Evolutionary conservation across 164 flowering plant genomes (phyloP).

Genomic region (Nymphaea colorata): DNA sequence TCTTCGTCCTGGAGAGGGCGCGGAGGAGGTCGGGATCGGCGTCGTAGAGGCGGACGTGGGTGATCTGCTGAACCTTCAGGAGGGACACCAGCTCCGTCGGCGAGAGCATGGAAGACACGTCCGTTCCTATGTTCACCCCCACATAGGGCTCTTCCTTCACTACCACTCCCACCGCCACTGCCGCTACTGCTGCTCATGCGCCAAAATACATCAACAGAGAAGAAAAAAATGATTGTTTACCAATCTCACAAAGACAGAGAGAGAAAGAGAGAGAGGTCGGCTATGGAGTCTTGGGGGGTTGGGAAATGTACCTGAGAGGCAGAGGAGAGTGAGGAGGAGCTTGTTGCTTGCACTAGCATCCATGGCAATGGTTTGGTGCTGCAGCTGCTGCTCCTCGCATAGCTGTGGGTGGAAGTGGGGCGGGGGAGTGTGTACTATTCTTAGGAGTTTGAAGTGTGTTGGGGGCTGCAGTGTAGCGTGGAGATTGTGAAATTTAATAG

Average conservation of each 20-base stretch:
- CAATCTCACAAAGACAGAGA: background rate
- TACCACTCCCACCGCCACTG: conserved; percentile 1
- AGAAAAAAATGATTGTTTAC: background rate
- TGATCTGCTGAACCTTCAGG: conserved; percentile 57
- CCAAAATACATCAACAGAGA: conserved; percentile 3
- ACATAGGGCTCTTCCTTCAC: conserved; percentile 43
- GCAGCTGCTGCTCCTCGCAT: background rate
- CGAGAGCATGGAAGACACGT: conserved; percentile 46
- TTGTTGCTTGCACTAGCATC: background rate
- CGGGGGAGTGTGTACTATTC: background rate
- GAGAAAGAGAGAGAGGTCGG: background rate
- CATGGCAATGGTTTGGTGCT: background rate
- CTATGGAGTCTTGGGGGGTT: background rate
- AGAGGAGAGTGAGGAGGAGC: background rate
- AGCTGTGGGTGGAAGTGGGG: background rate
- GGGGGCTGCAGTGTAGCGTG: no score
- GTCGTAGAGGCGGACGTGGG: conserved; percentile 75
- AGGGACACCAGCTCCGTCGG: conserved; percentile 58
- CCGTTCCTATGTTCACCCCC: conserved; percentile 81
- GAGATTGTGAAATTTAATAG: background rate
- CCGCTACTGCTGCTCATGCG: background rate
- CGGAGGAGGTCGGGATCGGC: conserved; percentile 52
- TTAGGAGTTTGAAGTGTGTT: no score
- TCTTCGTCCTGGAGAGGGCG: conserved; percentile 61
- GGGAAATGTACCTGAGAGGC: background rate